These are phyloP conservation scores for Puccinia coronata DNA, from an alignment of 1,284 basidiomycete species.

Conservation along the genomic window DNA sequence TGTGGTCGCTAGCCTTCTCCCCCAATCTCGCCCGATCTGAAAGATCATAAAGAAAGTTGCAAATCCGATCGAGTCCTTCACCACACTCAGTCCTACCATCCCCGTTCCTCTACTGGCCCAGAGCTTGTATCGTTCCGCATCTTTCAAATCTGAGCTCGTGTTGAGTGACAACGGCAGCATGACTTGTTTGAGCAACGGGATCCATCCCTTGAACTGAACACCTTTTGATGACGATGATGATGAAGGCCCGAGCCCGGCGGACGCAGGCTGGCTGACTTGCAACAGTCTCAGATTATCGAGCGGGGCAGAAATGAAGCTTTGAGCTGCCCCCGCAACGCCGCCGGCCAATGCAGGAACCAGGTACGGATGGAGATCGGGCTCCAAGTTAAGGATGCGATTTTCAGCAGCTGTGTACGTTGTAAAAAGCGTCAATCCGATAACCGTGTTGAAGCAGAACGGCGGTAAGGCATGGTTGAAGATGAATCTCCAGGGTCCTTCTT, in stretches of 20 bases:
- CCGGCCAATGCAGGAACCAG: constrained; percentile 25
- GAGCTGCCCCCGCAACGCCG: constrained; percentile 13
- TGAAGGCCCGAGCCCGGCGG: background rate
- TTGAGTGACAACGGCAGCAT: constrained; percentile 11
- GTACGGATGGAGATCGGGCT: constrained; percentile 16
- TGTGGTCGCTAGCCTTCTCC: constrained; percentile 6
- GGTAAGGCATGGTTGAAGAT: constrained; percentile 36
- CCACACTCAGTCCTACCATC: constrained; percentile 18
- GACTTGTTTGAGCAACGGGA: constrained; percentile 33
- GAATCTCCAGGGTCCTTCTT: constrained; percentile 14
- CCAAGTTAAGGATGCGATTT: constrained; percentile 8
- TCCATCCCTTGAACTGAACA: constrained; percentile 30
- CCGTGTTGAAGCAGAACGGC: constrained; percentile 35
- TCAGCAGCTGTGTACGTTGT: constrained; percentile 24
- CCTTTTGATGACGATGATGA: background rate
- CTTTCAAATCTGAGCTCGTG: background rate
- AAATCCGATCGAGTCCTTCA: constrained; percentile 40
- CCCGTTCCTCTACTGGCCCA: constrained; percentile 26
- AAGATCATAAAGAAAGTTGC: constrained; percentile 30
- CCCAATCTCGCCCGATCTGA: constrained; percentile 43
- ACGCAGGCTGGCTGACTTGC: constrained; percentile 10
- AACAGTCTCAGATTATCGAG: constrained; percentile 39
- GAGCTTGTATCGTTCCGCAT: background rate
- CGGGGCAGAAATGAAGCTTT: constrained; percentile 33
- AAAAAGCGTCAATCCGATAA: constrained; percentile 42